Base-by-base conservation (phyloP, 345 rosid genomes). In the Salix suchowensis region DNA sequence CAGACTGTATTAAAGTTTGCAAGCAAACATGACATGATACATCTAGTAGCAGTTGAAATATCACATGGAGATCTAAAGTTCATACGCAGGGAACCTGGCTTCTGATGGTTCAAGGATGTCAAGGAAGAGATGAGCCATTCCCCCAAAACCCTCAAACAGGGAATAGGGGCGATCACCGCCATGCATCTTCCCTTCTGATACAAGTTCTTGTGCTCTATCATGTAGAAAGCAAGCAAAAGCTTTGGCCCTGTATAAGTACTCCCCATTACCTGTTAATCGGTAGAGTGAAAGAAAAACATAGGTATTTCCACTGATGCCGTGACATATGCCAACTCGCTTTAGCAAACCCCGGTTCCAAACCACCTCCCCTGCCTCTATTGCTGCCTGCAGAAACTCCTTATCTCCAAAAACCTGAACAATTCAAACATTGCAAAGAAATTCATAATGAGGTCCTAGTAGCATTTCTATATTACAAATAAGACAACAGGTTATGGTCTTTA, bases 291-390 rank as follows among this genome's bases (percentile, higher is more conserved):
- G 89, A 76, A 91, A 91, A 30, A 86, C 86, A 4, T 86, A 91
- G 4, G 93, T 34, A 68, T 89, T 91, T 64, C 90, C 91, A 21
- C 92, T 88, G 76, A 91, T 87, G 66, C 96, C 96, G 55, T 91
- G 96, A 67, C 96, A 91, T 55, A 91, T 76, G 36, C 93, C 93
- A 28, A 88, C 87, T 71, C 87, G 91, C 77, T 85, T 91, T 13
- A 91, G 96, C 71, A 91, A 86, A 64, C 93, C 96, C 37, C 90
- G 77, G 23, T 73, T 84, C 92, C 96, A 89, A 21, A 89, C 91
- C 68, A 89, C 80, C 82, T 89, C 91, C 42, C 81, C 93, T 14
- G 89, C 91, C 50, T 91, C 91, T 58, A 82, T 64, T 52, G 91
- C 91, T 7, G 93, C 96, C 82, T 86, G 87, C 82, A 85, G 30